Base-by-base conservation (phyloP, 148 eudicot species). In the Chenopodium suecicum region DNA sequence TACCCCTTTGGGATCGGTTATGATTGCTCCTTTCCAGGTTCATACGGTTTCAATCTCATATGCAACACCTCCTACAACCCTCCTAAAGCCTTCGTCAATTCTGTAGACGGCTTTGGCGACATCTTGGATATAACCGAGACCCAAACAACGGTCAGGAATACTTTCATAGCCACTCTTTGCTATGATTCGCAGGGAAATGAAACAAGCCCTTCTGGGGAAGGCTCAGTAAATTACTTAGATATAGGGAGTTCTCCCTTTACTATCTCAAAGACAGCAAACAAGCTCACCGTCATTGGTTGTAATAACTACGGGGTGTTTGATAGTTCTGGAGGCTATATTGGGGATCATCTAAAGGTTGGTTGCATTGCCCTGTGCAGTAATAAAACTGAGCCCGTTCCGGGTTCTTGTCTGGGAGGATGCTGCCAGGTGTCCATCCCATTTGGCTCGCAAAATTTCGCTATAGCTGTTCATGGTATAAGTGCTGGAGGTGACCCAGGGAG, bases 1-100 rank as follows among this genome's bases (percentile, higher is more conserved):
- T 84, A 84, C 77, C 85, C 85, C 9, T 83, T 83, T 74, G 85
- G 85, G 12, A 83, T 83, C 14, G 82, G 82, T 41, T 12, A 17
- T 66, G 9, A 83, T 1, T 83, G 85, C 54, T 76, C 52, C 70
- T 48, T 29, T 22, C 13, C 19, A 52, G 54, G 16, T 50, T 48
- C 14, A 22, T 78, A 78, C 50, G 46, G 73, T 56, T 48, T 82
- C 44, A 41, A 41, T 41, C 44, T 41, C 37, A n/a, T 34, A 44
- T 82, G 85, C 34, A 58, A 78, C 75, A 79, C 75, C 68, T 67
- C 85, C 25, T 74, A 37, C 79, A 83, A 79, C 64, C 82, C 85
- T 20, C 79, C 78, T 22, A 78, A 64, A 73, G 85, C 82, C 48
- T 78, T 73, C 68, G 32, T 73, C 68, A 48, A 72, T 47, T 12